Conservation (phyloP, 768 basidiomycete species). For the Dacryopinax primogenitus region DNA sequence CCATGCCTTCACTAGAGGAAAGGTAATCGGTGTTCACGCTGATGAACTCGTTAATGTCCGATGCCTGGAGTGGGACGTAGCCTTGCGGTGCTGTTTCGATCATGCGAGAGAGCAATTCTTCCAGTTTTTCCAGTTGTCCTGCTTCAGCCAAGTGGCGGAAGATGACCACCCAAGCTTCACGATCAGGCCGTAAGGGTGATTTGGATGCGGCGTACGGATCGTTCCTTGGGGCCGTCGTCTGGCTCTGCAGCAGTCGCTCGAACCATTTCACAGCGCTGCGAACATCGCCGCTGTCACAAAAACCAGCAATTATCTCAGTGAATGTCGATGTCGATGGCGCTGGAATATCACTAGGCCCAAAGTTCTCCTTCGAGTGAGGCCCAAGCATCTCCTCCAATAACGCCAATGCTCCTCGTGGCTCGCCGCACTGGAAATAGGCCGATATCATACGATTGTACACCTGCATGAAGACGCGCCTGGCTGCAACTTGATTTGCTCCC, state of each 20-base stretch:
- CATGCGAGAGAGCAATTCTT: neutral
- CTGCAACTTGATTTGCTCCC: conserved; percentile 12
- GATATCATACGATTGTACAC: conserved; percentile 69
- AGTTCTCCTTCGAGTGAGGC: conserved; percentile 21
- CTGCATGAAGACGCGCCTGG: conserved; percentile 30
- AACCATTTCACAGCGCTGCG: conserved; percentile 60
- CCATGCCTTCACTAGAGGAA: neutral
- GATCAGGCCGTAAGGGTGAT: conserved; percentile 1
- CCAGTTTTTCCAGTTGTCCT: neutral
- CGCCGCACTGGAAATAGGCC: conserved; percentile 51
- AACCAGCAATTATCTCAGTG: conserved; percentile 49
- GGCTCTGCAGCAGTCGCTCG: conserved; percentile 38
- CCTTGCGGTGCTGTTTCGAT: neutral
- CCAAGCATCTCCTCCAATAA: conserved; percentile 62
- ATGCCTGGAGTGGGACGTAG: neutral
- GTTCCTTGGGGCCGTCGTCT: neutral
- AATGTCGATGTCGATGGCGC: conserved; percentile 52
- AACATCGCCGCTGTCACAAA: conserved; percentile 48
- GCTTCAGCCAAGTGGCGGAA: conserved; percentile 3
- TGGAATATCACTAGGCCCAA: conserved; percentile 36
- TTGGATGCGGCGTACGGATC: neutral
- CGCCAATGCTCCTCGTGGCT: conserved; percentile 49
- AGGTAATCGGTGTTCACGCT: neutral
- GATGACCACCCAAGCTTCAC: conserved; percentile 12
- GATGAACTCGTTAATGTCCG: neutral